These are phyloP conservation scores for Skeletonema grethae DNA, from an alignment of 108 stramenopile species.

Conservation along the genomic window DNA sequence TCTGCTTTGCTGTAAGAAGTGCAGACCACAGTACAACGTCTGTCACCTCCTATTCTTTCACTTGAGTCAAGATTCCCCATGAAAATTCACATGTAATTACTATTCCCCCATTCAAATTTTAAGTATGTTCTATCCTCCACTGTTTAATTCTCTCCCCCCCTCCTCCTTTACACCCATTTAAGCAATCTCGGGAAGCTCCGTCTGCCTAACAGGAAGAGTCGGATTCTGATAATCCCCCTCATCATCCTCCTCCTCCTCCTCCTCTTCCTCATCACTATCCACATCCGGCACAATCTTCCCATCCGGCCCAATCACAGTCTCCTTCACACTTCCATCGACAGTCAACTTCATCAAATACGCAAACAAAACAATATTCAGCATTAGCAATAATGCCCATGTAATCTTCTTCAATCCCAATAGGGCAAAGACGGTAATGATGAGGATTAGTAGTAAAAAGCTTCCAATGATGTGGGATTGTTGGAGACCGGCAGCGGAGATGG, in stretches of 20 bases:
- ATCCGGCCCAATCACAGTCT: conserved; percentile 83
- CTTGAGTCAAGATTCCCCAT: too few relatives aligned
- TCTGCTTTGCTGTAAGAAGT: too few relatives aligned
- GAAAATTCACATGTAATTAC: too few relatives aligned
- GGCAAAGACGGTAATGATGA: conserved; percentile 76
- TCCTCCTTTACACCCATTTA: too few relatives aligned
- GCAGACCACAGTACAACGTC: too few relatives aligned
- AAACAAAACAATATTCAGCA: conserved; percentile 78
- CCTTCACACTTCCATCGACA: conserved; percentile 68
- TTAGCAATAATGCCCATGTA: conserved; percentile 75
- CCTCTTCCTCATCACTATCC: conserved; percentile 43
- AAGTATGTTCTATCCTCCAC: too few relatives aligned
- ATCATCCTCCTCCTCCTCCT: too few relatives aligned
- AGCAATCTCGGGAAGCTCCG: too few relatives aligned
- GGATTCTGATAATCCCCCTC: conserved; percentile 25
- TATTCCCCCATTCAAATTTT: too few relatives aligned
- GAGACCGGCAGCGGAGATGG: conserved; percentile 79
- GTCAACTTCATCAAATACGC: conserved; percentile 88
- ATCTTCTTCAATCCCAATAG: conserved; percentile 77
- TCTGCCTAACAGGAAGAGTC: conserved; percentile 3
- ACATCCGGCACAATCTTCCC: conserved; percentile 51
- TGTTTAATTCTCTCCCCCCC: too few relatives aligned
- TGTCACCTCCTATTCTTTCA: too few relatives aligned
- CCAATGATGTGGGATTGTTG: conserved; percentile 82
- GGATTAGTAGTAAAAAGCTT: conserved; percentile 64